phyloP scores from a whole-genome alignment of 2,329 filamentous ascomycete genomes.

The Cladosporium sp. region DNA sequence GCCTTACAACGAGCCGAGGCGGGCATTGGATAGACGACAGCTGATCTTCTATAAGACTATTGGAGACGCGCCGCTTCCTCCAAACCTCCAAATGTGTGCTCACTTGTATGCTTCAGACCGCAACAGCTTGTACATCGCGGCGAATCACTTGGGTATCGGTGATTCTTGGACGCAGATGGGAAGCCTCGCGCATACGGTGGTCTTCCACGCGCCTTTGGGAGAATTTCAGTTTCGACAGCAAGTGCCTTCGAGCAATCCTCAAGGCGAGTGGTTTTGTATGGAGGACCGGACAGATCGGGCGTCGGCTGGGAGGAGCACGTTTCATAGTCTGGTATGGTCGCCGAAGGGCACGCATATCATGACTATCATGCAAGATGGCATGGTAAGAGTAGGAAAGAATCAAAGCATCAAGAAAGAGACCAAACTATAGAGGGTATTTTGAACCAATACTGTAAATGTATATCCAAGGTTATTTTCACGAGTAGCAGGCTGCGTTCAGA shows the following conservation, averaged over 20 bases:
- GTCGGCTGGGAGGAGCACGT: constrained; percentile 40
- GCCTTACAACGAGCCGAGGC: constrained; percentile 37
- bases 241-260: not conserved
- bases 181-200: constrained; percentile 43
- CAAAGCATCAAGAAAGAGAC: too few species aligned
- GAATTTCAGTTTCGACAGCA: constrained; percentile 33
- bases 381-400: constrained; percentile 31
- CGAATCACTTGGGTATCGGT: constrained; percentile 42
- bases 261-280: constrained; percentile 43
- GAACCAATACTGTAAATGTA: too few species aligned
- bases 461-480: too few species aligned
- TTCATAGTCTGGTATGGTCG: constrained; percentile 43
- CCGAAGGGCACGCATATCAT: constrained; percentile 38
- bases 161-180: constrained; percentile 38
- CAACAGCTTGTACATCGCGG: constrained; percentile 48
- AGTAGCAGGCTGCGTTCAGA: too few species aligned
- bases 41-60: constrained; percentile 43
- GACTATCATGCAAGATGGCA: constrained; percentile 45
- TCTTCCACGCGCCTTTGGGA: constrained; percentile 40
- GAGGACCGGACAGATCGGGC: constrained; percentile 43
- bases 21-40: constrained; percentile 34
- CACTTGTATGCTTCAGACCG: constrained; percentile 53
- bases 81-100: constrained; percentile 52
- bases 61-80: constrained; percentile 32
- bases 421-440: too few species aligned